Conservation (phyloP, 2,329 filamentous ascomycete genomes). For the Myriosclerotinia duriaeana region DNA sequence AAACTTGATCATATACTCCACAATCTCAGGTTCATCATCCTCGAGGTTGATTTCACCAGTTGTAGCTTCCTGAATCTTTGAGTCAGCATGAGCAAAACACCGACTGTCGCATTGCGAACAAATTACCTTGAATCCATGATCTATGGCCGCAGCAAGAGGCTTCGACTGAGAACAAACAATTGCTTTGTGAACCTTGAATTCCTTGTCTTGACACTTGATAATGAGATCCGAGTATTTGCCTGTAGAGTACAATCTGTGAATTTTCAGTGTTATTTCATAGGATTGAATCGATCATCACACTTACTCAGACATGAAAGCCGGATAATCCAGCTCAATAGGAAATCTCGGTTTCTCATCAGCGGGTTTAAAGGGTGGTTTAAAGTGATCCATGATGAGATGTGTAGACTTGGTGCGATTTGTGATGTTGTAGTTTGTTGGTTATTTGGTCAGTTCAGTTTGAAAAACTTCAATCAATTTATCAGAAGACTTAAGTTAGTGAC, state of each 20-base stretch:
- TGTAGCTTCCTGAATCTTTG: conserved; percentile 18
- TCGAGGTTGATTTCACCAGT: conserved; percentile 21
- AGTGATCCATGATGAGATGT: background rate
- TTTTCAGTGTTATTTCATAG: background rate
- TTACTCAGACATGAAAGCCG: conserved; percentile 9
- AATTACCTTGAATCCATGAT: conserved; percentile 26
- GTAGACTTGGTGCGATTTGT: background rate
- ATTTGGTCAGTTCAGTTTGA: background rate
- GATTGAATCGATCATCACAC: background rate
- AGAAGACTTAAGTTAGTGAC: too few relatives aligned
- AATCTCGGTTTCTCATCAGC: too few relatives aligned
- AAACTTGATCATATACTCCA: conserved; percentile 25
- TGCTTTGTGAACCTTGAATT: conserved; percentile 31
- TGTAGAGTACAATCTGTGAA: conserved; percentile 8
- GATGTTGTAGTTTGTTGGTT: too few relatives aligned
- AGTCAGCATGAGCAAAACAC: background rate
- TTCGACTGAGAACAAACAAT: conserved; percentile 32
- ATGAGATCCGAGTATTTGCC: conserved; percentile 30
- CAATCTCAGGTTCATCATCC: conserved; percentile 24
- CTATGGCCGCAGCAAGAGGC: conserved; percentile 26
- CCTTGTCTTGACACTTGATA: conserved; percentile 27
- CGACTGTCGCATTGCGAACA: background rate
- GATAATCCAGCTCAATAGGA: background rate
- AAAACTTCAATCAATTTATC: too few relatives aligned
- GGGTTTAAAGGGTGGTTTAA: background rate